Base-by-base conservation (phyloP, 2,329 filamentous ascomycete genomes). In the Colletotrichum musicola region DNA sequence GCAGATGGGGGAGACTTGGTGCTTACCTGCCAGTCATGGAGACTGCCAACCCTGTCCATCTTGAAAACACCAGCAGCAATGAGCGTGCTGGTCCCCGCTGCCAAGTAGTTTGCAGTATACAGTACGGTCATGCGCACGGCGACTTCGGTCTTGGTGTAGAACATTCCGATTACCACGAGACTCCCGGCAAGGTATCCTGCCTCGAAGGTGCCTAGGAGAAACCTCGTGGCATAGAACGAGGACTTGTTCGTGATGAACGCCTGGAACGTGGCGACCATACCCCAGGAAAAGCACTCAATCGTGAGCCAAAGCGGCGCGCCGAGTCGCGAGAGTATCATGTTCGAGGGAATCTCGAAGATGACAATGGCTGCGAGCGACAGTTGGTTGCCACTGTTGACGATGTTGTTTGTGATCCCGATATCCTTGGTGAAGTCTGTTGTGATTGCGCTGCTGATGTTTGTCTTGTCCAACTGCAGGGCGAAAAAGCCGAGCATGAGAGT, bases 321-420 rank as follows among this genome's bases (percentile, higher is more conserved):
- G 18, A 62, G n/a, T 16, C 49, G 30, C 20, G 47, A 54, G 14
- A 62, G 38, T 6, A 54, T 27, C 47, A 62, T 62, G 35, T 62
- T 54, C 47, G 30, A 62, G 18, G 59, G 59, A 14, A 62, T 62
- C n/a, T 62, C 59, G 30, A 62, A 62, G 38, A 62, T 53, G 13
- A 62, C 59, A 22, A 62, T 62, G 27, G 47, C 59, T 20, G 49
- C 59, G 18, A 53, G 59, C 35, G 42, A 25, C 14, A 62, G 59
- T 18, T 53, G 49, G n/a, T 62, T 42, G 4, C 49, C 59, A 14
- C 25, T 18, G 49, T 62, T 62, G 35, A 62, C 59, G 18, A 53
- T 38, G 20, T 62, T 30, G 20, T 53, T 53, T 14, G 22, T 51
- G 49, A 62, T 62, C 16, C 38, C 59, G 14, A 62, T 20, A 35